Conservation (phyloP, 768 basidiomycete genomes). For the Tulasnella sp. region DNA sequence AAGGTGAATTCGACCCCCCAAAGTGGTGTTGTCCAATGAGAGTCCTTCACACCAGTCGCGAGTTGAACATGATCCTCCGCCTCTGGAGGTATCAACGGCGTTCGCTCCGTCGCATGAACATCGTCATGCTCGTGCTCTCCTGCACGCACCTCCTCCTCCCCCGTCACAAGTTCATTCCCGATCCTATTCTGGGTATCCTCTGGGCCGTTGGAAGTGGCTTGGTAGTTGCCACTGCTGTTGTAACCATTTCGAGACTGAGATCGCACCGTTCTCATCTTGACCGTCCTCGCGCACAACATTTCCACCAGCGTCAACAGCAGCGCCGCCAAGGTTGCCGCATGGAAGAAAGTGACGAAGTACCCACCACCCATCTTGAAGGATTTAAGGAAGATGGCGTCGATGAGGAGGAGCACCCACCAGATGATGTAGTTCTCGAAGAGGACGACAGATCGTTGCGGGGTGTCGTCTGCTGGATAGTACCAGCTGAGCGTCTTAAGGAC, state of each 20-base stretch:
- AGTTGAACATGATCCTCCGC: not conserved
- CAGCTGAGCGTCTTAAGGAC: slow-evolving; percentile 28
- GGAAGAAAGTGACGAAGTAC: slow-evolving; percentile 50
- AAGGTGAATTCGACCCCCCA: slow-evolving; percentile 54
- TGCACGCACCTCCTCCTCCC: slow-evolving; percentile 1
- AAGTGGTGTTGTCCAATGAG: slow-evolving; percentile 30
- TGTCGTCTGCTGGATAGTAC: slow-evolving; percentile 22
- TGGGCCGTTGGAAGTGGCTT: not conserved
- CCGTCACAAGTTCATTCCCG: not conserved
- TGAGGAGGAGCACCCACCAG: slow-evolving; percentile 48
- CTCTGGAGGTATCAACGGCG: slow-evolving; percentile 37
- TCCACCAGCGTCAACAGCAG: slow-evolving; percentile 26
- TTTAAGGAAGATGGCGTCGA: slow-evolving; percentile 38
- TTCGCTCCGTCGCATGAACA: slow-evolving; percentile 37
- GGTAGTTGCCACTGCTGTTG: not conserved
- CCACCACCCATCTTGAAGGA: slow-evolving; percentile 38
- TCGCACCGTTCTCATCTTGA: too few relatives aligned
- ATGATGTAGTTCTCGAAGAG: slow-evolving; percentile 45
- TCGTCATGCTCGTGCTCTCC: slow-evolving; percentile 1
- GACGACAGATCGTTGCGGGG: slow-evolving; percentile 41
- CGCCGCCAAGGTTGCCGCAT: slow-evolving; percentile 36
- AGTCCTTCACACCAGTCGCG: not conserved
- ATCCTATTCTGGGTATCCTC: slow-evolving; percentile 6
- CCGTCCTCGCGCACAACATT: not conserved
- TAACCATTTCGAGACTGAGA: not conserved